Conservation (phyloP, 192 early-diverging fungal genomes). For the Coemansia sp. region DNA sequence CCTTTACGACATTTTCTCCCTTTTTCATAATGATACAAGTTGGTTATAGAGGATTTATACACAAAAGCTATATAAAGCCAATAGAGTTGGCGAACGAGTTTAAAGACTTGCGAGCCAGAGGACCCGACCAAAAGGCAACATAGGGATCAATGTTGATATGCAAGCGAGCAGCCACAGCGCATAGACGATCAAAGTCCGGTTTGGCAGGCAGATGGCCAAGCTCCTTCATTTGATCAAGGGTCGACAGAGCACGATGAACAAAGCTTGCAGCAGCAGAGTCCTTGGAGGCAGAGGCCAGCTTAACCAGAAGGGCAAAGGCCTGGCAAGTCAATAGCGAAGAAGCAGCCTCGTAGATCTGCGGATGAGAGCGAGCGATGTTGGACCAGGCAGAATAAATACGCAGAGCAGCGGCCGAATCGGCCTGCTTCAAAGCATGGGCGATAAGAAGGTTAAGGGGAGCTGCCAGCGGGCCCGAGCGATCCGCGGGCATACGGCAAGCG, state of each 20-base stretch:
- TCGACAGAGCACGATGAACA: conserved; percentile 5
- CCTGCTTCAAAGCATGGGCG: no score
- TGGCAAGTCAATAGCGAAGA: neutral
- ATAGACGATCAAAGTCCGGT: conserved; percentile 14
- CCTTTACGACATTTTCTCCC: no score
- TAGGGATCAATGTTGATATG: conserved; percentile 13
- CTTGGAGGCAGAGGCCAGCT: neutral
- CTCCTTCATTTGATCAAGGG: conserved; percentile 26
- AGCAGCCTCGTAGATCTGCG: neutral
- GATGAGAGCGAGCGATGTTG: neutral
- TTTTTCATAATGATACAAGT: no score
- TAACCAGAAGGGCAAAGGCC: neutral
- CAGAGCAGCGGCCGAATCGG: neutral
- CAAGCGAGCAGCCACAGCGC: conserved; percentile 8
- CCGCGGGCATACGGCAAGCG: no score
- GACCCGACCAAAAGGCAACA: conserved; percentile 12
- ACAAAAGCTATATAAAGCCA: no score
- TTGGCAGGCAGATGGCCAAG: conserved; percentile 15
- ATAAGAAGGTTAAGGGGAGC: no score
- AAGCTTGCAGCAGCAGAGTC: no score
- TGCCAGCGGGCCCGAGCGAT: no score
- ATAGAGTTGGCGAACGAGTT: conserved; percentile 23
- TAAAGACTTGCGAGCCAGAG: no score
- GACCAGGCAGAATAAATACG: neutral
- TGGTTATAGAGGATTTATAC: no score